A percentile compares a stretch with the other conserved stretches of the same genome.
Evolutionary conservation across 2,329 filamentous ascomycete genomes (phyloP).

Genomic region (Lasiodiplodia sp.): DNA sequence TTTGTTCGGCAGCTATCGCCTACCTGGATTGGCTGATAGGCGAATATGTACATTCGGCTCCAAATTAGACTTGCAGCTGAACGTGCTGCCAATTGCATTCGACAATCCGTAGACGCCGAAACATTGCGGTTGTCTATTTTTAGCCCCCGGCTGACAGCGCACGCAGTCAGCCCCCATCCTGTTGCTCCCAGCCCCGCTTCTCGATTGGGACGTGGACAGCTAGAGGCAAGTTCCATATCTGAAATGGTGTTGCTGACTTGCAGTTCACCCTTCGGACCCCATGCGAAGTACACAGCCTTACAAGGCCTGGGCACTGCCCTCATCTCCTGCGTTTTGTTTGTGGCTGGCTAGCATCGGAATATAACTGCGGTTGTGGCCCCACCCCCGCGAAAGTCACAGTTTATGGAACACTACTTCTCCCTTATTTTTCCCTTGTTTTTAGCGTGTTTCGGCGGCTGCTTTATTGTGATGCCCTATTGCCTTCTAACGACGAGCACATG

Average conservation of each 20-base stretch:
- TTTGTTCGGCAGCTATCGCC: neutral
- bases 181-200: slow-evolving; percentile 10
- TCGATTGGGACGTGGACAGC: slow-evolving; percentile 8
- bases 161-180: slow-evolving; percentile 2
- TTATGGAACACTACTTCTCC: neutral
- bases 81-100: neutral
- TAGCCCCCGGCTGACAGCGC: slow-evolving; percentile 15
- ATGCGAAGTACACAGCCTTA: neutral
- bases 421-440: neutral
- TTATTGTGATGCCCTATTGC: slow-evolving; percentile 12
- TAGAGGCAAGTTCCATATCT: neutral
- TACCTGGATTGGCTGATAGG: neutral
- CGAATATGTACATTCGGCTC: neutral
- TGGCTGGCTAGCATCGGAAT: neutral
- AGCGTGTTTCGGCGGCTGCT: neutral
- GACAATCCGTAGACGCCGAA: neutral
- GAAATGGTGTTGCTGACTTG: slow-evolving; percentile 23
- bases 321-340: neutral
- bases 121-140: slow-evolving; percentile 8
- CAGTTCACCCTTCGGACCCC: neutral
- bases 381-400: neutral
- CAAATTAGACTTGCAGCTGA: neutral
- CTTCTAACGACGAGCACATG: neutral
- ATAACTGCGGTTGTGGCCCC: slow-evolving; percentile 10
- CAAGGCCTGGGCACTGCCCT: neutral